Percentiles rank a stretch among this genome's conserved stretches.
Conservation (phyloP, 1,284 basidiomycete genomes). For the Veloporphyrellus conicus region DNA sequence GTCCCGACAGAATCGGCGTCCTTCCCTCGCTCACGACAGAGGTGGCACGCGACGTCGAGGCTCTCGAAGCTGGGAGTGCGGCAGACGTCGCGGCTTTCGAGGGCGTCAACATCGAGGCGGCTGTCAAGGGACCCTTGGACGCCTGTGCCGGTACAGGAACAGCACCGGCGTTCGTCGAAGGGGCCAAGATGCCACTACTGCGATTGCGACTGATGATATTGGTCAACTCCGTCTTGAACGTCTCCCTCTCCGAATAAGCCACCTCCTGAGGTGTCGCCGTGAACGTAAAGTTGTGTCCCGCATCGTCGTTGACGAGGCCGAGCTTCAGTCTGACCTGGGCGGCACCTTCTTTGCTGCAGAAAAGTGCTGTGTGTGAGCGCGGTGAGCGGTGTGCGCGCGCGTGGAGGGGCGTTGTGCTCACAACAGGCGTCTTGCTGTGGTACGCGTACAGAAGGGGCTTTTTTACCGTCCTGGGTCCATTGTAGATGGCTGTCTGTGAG, state of each 20-base stretch:
- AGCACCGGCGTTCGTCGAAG: conserved; percentile 14
- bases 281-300: conserved; percentile 78
- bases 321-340: conserved; percentile 73
- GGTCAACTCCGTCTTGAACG: conserved; percentile 74
- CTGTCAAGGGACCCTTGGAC: conserved; percentile 26
- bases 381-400: background rate
- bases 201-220: conserved; percentile 70
- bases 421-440: conserved; percentile 57
- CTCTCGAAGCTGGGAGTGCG: conserved; percentile 28
- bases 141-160: conserved; percentile 27
- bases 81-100: conserved; percentile 30
- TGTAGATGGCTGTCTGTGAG: conserved; percentile 63
- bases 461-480: conserved; percentile 71
- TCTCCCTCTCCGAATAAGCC: conserved; percentile 66
- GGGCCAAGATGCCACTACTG: conserved; percentile 25
- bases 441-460: conserved; percentile 56
- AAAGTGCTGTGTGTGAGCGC: conserved; percentile 52
- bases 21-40: conserved; percentile 58
- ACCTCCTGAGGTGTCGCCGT: conserved; percentile 52
- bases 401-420: conserved; percentile 39
- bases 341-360: conserved; percentile 77
- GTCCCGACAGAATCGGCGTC: conserved; percentile 53
- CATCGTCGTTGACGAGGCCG: conserved; percentile 58
- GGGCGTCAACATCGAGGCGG: conserved; percentile 25
- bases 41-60: conserved; percentile 52